phyloP scores from a whole-genome alignment of 768 basidiomycete genomes.

The Auricularia sp. region DNA sequence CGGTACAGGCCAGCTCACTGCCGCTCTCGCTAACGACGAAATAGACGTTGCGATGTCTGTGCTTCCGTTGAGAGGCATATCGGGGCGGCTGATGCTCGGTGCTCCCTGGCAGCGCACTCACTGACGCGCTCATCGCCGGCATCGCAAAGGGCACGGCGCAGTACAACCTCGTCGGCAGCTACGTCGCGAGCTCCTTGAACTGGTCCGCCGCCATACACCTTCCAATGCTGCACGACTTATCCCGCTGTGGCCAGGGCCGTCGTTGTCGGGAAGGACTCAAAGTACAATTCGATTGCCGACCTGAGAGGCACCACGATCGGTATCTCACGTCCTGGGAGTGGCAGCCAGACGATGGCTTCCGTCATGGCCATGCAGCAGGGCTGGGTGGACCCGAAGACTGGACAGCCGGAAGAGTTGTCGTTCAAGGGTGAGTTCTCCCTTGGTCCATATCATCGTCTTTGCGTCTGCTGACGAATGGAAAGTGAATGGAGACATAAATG shows the following conservation, averaged over 20 bases:
- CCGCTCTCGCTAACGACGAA: slow-evolving; percentile 59
- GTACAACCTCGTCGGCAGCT: slow-evolving; percentile 89
- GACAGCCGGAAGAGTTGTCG: slow-evolving; percentile 28
- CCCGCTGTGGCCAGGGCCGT: slow-evolving; percentile 56
- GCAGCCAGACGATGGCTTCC: slow-evolving; percentile 90
- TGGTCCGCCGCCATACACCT: slow-evolving; percentile 39
- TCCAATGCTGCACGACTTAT: not conserved
- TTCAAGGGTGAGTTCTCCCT: slow-evolving; percentile 49
- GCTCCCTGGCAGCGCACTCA: slow-evolving; percentile 53
- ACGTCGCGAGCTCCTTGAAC: slow-evolving; percentile 79
- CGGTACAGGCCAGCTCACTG: slow-evolving; percentile 78
- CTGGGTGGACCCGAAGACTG: slow-evolving; percentile 45
- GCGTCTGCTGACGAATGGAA: not conserved
- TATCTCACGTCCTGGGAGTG: slow-evolving; percentile 82
- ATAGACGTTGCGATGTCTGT: slow-evolving; percentile 76
- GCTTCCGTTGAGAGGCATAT: not conserved
- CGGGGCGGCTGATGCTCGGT: not conserved
- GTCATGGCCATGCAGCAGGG: slow-evolving; percentile 86
- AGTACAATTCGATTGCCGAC: slow-evolving; percentile 60
- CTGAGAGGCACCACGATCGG: slow-evolving; percentile 76
- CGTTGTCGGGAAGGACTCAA: slow-evolving; percentile 69
- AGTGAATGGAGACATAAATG: slow-evolving; percentile 78
- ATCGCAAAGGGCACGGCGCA: slow-evolving; percentile 81
- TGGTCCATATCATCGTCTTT: not conserved
- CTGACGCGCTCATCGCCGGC: slow-evolving; percentile 83